A percentile compares a stretch with the other conserved stretches of the same genome.
Conservation (phyloP, 306 rosid genomes). For the Calophaca sinica region DNA sequence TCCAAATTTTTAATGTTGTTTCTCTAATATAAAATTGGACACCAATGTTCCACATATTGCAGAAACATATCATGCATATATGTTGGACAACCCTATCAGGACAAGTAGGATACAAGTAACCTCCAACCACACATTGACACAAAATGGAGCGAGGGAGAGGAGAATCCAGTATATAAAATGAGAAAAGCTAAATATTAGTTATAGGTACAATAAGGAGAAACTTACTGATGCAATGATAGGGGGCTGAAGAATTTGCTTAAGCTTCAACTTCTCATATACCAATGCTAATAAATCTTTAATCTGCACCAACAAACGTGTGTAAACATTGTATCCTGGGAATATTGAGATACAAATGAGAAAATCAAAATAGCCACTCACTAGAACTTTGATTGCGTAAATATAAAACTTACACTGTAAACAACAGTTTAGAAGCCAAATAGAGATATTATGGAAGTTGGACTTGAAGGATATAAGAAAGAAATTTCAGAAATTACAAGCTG, state of each 20-base stretch:
- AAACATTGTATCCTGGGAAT: conserved; percentile 29
- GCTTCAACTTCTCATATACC: conserved; percentile 83
- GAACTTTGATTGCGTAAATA: conserved; percentile 7
- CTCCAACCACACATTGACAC: conserved; percentile 12
- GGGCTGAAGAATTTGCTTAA: conserved; percentile 91
- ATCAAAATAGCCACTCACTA: background rate
- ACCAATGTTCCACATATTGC: conserved; percentile 19
- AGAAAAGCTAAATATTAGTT: conserved; percentile 11
- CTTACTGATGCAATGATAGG: conserved; percentile 98
- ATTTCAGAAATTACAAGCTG: conserved; percentile 3
- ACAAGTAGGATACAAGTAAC: background rate
- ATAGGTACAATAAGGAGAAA: conserved; percentile 30
- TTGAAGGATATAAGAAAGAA: background rate
- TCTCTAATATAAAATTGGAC: background rate
- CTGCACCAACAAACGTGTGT: conserved; percentile 61
- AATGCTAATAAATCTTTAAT: conserved; percentile 47
- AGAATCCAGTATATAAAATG: conserved; percentile 19
- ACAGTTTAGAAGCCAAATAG: conserved; percentile 35
- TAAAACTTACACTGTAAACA: conserved; percentile 21
- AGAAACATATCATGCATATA: background rate
- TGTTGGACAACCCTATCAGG: no score
- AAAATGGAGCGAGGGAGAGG: conserved; percentile 15
- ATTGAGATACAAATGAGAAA: background rate
- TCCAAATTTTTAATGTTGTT: conserved; percentile 7
- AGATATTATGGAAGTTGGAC: conserved; percentile 2